These are phyloP conservation scores for Dittrichia graveolens DNA, from an alignment of 129 eudicot species.

Conservation along the genomic window DNA sequence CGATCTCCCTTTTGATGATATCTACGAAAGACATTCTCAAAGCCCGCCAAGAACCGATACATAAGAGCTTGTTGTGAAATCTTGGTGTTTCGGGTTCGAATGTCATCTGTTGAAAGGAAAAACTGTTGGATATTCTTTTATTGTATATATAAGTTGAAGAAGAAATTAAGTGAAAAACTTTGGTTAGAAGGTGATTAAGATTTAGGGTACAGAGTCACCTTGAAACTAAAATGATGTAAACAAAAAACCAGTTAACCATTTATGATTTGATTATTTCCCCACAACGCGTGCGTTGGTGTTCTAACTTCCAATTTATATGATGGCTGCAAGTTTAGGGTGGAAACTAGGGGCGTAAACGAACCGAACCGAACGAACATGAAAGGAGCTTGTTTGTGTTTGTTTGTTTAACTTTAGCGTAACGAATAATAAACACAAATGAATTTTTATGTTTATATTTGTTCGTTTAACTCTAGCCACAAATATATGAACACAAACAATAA, in stretches of 20 bases:
- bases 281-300: not conserved
- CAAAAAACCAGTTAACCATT: conserved; percentile 19
- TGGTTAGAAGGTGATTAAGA: not conserved
- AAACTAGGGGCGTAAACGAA: too few species aligned
- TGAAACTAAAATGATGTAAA: conserved; percentile 22
- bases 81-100: conserved; percentile 17
- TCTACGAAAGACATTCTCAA: conserved; percentile 47
- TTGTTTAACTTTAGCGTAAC: too few species aligned
- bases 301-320: not conserved
- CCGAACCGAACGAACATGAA: too few species aligned
- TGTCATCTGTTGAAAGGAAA: conserved; percentile 20
- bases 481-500: too few species aligned
- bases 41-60: conserved; percentile 35
- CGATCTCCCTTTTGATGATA: conserved; percentile 78
- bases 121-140: conserved; percentile 53
- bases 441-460: too few species aligned
- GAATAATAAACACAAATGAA: too few species aligned
- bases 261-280: conserved; percentile 13
- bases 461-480: too few species aligned
- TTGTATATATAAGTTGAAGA: conserved; percentile 54
- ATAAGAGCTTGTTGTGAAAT: conserved; percentile 25
- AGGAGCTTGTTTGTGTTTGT: too few species aligned
- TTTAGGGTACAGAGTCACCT: conserved; percentile 22
- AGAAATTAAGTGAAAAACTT: conserved; percentile 6
- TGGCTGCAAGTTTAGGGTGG: not conserved